Base-by-base conservation (phyloP, 768 basidiomycete genomes). In the Mycena floridula region DNA sequence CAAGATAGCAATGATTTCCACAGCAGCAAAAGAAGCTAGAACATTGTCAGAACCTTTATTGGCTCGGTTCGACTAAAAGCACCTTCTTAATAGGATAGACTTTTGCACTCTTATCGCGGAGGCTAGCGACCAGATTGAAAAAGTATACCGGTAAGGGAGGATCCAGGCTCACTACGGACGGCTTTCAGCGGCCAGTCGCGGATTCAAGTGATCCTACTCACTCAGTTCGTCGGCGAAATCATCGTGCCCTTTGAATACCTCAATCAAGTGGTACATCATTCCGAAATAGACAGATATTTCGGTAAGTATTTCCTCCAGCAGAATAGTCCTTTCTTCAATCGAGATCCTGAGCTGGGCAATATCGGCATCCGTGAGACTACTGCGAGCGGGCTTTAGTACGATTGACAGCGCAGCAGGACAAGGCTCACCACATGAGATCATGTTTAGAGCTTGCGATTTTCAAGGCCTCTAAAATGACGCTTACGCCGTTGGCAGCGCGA, bases 51-150 rank as follows among this genome's bases (percentile, higher is more conserved):
- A 9, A 28, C 37, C 28, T 25, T 50, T 37, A 40, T 28, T 39
- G 43, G 32, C 44, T 43, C 48, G 43, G 48, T 38, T 28, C 26
- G 16, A 44, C 43, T 39, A 32, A 23, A 39, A 60, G 18, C 42
- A 89, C 93, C 78, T 97, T 97, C 68, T 98, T 99, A 54, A 96
- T 88, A 0, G 96, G 96, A 64, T 96, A 99, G 5, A 90, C 90
- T 58, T 89, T 93, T 2, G 91, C 87, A 57, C 86, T 88, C 67
- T 92, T 91, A 61, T 98, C 95, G 52, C 90, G 82, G 32, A 97
- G 68, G 32, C 84, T 82, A 20, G 91, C 84, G n/a, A 97, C 84
- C 38, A 93, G 76, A 43, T 85, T 85, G 68, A 96, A 90, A 15
- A 98, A 70, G 57, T 93, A 93, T 6, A 95, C 82, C 1, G 95